Evolutionary conservation across 495 filamentous ascomycete genomes (phyloP).

Genomic region (Aspergillus ellipticus): DNA sequence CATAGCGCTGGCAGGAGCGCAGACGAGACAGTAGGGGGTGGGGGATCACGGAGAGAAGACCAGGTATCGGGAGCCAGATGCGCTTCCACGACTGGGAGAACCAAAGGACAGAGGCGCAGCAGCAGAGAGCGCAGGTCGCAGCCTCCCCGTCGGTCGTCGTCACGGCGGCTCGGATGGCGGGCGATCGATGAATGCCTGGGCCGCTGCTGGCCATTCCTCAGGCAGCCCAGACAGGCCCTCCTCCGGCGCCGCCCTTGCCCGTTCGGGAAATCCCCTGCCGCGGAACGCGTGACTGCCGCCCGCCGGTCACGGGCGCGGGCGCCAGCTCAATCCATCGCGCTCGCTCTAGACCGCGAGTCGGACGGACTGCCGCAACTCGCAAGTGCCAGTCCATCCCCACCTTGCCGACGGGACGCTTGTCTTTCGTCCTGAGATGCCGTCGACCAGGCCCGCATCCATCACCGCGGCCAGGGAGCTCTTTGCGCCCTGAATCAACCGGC

Average conservation of each 20-base stretch:
- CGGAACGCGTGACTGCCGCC: constrained; percentile 27
- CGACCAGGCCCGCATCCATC: neutral
- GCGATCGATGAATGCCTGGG: constrained; percentile 14
- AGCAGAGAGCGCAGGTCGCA: neutral
- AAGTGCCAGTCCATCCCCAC: too few species aligned
- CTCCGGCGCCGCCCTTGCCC: constrained; percentile 25
- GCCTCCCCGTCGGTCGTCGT: constrained; percentile 14
- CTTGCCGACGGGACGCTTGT: neutral
- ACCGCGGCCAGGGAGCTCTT: constrained; percentile 9
- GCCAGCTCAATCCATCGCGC: neutral
- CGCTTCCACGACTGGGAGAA: constrained; percentile 14
- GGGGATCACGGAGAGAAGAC: constrained; percentile 2
- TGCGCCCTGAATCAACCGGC: constrained; percentile 22
- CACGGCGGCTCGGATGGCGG: constrained; percentile 6
- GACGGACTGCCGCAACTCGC: too few species aligned
- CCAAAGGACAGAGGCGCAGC: constrained; percentile 3
- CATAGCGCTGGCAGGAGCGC: constrained; percentile 55
- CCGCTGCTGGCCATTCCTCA: constrained; percentile 14
- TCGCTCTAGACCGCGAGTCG: constrained; percentile 5
- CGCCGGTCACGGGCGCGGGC: constrained; percentile 2
- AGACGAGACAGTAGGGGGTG: constrained; percentile 1
- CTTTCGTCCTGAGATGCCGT: constrained; percentile 21
- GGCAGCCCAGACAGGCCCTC: constrained; percentile 7
- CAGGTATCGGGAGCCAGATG: constrained; percentile 5
- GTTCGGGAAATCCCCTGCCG: constrained; percentile 22